A percentile compares a stretch with the other conserved stretches of the same genome.
Evolutionary conservation across 73 alveolate genomes (phyloP).

Genomic region (Paramecium primaurelia): DNA sequence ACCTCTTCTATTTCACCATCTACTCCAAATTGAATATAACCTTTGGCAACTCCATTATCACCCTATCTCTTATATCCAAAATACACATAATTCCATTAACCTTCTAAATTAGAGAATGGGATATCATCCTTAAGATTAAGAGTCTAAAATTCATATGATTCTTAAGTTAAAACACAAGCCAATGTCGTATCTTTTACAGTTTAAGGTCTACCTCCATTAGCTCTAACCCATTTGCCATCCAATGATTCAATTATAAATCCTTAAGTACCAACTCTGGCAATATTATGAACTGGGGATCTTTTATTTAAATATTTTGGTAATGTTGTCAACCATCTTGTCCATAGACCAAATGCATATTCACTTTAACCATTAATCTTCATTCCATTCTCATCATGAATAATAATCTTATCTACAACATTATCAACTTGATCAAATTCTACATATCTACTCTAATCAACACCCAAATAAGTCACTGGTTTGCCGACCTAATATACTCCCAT

Average conservation of each 20-base stretch:
- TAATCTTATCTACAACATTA: neutral
- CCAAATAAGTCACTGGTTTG: neutral
- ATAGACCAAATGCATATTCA: slow-evolving; percentile 27
- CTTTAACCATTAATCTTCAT: slow-evolving; percentile 28
- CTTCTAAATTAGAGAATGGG: neutral
- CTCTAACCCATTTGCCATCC: slow-evolving; percentile 19
- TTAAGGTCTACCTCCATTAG: neutral
- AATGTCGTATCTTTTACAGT: neutral
- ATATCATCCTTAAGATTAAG: neutral
- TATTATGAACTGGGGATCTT: neutral
- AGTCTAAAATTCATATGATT: slow-evolving; percentile 30
- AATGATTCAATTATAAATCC: neutral
- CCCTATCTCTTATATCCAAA: slow-evolving; percentile 15
- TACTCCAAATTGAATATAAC: neutral
- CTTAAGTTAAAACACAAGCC: neutral
- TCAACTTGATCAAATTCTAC: neutral
- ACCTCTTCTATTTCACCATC: slow-evolving; percentile 28
- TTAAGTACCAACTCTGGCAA: slow-evolving; percentile 33
- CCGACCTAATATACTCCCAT: neutral
- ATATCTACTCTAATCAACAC: neutral
- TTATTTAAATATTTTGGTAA: slow-evolving; percentile 15
- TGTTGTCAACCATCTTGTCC: slow-evolving; percentile 38
- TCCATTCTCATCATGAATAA: slow-evolving; percentile 1
- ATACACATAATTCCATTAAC: slow-evolving; percentile 37
- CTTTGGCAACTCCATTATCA: neutral